Evolutionary conservation across 2,329 filamentous ascomycete species (phyloP).

Genomic region (Phaeosphaeriaceae sp.): DNA sequence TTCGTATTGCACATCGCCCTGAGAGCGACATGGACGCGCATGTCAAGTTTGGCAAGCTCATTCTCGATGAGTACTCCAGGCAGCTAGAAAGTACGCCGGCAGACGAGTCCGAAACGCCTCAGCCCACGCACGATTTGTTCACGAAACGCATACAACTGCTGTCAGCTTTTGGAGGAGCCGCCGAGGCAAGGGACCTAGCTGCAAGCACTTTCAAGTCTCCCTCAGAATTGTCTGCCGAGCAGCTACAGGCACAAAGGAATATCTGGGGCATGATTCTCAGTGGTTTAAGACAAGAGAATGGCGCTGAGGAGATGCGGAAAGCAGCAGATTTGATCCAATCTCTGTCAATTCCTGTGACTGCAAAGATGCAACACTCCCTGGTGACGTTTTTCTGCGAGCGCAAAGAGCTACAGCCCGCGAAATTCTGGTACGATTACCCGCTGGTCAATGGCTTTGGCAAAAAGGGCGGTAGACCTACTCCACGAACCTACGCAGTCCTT

Average conservation of each 20-base stretch:
- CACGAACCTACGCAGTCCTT: conserved; percentile 60
- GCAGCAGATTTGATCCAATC: conserved; percentile 61
- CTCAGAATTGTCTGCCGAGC: conserved; percentile 2
- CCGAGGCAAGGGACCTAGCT: conserved; percentile 35
- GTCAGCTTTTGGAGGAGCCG: conserved; percentile 31
- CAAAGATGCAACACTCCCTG: conserved; percentile 58
- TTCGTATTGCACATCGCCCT: conserved; percentile 33
- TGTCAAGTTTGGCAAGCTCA: conserved; percentile 48
- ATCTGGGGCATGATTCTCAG: conserved; percentile 55
- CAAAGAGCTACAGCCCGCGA: conserved; percentile 66
- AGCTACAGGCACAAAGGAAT: conserved; percentile 1
- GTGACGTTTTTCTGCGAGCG: conserved; percentile 67
- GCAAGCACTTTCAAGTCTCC: conserved; percentile 15
- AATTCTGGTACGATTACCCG: conserved; percentile 70
- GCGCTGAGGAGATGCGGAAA: conserved; percentile 64
- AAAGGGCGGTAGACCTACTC: conserved; percentile 7
- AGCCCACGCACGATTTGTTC: conserved; percentile 7
- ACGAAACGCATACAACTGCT: conserved; percentile 25
- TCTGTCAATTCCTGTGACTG: conserved; percentile 45
- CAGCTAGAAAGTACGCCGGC: neutral
- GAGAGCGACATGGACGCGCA: conserved; percentile 49
- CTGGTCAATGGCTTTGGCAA: conserved; percentile 44
- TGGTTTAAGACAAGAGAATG: conserved; percentile 68
- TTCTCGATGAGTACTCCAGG: conserved; percentile 29
- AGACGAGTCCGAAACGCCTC: neutral